A percentile compares a stretch with the other conserved stretches of the same genome.
phyloP scores from a whole-genome alignment of 1,284 basidiomycete genomes.

The Irpex rosettiformis region DNA sequence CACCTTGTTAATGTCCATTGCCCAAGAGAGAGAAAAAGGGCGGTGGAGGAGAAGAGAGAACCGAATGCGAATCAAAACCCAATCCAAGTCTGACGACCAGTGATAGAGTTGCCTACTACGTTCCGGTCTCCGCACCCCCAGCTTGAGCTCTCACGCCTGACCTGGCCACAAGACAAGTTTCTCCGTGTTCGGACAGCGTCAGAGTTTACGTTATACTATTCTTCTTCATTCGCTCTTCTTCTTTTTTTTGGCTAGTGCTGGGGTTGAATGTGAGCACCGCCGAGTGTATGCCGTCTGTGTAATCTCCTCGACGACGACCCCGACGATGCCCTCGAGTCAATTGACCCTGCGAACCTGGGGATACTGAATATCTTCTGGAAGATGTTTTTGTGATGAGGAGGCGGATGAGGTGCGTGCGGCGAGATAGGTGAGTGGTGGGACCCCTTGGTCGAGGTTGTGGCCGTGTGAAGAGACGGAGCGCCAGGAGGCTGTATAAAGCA shows the following conservation, averaged over 20 bases:
- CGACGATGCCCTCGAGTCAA: conserved; percentile 23
- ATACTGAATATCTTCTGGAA: conserved; percentile 31
- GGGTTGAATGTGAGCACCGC: conserved; percentile 20
- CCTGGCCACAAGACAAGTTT: neutral
- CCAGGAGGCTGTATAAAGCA: conserved; percentile 25
- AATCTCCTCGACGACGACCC: conserved; percentile 26
- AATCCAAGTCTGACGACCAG: neutral
- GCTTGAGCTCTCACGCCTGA: neutral
- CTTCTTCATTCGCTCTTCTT: neutral
- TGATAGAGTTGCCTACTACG: neutral
- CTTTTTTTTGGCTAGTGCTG: too few relatives aligned
- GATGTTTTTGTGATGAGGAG: conserved; percentile 23
- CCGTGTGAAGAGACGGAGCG: conserved; percentile 24
- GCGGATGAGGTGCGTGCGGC: too few relatives aligned
- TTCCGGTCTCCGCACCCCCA: neutral
- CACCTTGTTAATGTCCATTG: neutral
- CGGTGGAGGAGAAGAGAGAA: neutral
- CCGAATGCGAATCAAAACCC: neutral
- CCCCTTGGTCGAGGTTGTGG: conserved; percentile 18
- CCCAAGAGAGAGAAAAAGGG: neutral
- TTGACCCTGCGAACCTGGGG: conserved; percentile 22
- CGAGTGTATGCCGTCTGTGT: conserved; percentile 26
- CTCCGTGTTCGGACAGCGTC: neutral
- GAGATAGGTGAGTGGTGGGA: conserved; percentile 20
- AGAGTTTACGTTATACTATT: neutral